These are phyloP conservation scores for Aegilops speltoides DNA, from an alignment of 176 grass and related monocot genomes.

Conservation along the genomic window DNA sequence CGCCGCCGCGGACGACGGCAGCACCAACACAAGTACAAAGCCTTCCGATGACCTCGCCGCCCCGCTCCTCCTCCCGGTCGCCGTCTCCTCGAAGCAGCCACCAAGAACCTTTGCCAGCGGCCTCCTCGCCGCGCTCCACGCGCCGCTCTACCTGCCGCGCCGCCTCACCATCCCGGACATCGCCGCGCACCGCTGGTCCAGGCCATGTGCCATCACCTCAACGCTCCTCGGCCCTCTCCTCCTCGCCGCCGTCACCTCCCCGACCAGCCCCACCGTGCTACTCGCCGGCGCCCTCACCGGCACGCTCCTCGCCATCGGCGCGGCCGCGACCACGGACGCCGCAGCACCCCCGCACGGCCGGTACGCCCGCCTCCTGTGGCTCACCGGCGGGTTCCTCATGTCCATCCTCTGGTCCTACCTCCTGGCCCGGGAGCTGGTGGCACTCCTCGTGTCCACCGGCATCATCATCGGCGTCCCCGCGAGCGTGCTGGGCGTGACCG, in stretches of 20 bases:
- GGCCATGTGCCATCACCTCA: slow-evolving; percentile 27
- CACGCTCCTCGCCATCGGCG: neutral
- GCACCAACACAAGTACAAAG: neutral
- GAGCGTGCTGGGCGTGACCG: slow-evolving; percentile 57
- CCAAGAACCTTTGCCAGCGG: neutral
- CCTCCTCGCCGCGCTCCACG: slow-evolving; percentile 22
- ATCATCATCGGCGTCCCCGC: slow-evolving; percentile 42
- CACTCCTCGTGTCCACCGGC: slow-evolving; percentile 52
- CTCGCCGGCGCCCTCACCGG: neutral
- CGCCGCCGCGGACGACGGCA: no score
- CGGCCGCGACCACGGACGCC: neutral
- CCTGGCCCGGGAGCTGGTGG: slow-evolving; percentile 60
- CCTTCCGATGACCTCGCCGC: slow-evolving; percentile 5
- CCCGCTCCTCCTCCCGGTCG: slow-evolving; percentile 12
- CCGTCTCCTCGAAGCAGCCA: neutral
- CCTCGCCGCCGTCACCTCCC: neutral
- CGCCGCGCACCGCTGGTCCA: slow-evolving; percentile 53
- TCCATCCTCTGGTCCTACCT: slow-evolving; percentile 76
- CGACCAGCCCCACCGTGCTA: neutral
- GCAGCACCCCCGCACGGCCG: neutral
- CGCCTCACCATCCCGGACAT: slow-evolving; percentile 77
- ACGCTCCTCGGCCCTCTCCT: slow-evolving; percentile 40
- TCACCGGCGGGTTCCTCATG: slow-evolving; percentile 74
- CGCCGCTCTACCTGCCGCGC: slow-evolving; percentile 70
- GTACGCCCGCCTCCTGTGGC: slow-evolving; percentile 30